Evolutionary conservation across 805 yeast genomes (phyloP).

Genomic region (Sungouiella blattae): DNA sequence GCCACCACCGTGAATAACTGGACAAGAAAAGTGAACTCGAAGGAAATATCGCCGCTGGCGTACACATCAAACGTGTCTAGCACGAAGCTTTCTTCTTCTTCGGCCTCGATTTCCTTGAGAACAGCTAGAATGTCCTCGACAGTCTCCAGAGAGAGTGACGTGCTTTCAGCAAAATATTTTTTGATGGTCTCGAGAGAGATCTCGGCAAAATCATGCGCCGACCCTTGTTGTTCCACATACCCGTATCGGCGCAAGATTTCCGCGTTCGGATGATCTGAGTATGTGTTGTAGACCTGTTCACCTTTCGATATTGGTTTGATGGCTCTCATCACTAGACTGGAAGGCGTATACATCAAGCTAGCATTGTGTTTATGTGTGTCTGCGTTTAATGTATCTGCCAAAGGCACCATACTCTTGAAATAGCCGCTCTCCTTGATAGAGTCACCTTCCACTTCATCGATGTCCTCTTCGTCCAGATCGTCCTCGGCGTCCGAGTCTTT

Average conservation of each 20-base stretch:
- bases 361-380: conserved; percentile 79
- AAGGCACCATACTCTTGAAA: conserved; percentile 84
- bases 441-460: conserved; percentile 11
- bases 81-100: conserved; percentile 38
- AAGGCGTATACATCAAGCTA: conserved; percentile 50
- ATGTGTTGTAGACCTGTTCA: conserved; percentile 81
- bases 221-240: conserved; percentile 72
- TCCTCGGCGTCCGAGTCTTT: conserved; percentile 25
- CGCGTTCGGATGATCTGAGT: conserved; percentile 89
- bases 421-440: conserved; percentile 28
- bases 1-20: conserved; percentile 45
- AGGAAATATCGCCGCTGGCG: conserved; percentile 50
- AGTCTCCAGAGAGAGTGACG: conserved; percentile 19
- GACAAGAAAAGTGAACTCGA: conserved; percentile 55
- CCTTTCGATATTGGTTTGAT: conserved; percentile 56
- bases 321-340: conserved; percentile 66
- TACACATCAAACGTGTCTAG: conserved; percentile 64
- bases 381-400: conserved; percentile 89
- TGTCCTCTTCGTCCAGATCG: conserved; percentile 24
- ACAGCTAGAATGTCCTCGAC: conserved; percentile 35
- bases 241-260: conserved; percentile 90
- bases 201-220: conserved; percentile 80
- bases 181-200: conserved; percentile 45
- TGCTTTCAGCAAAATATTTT: conserved; percentile 26
- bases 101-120: conserved; percentile 30